phyloP scores from a whole-genome alignment of 2,329 filamentous ascomycete genomes.

The Rugonectria rugulosa region DNA sequence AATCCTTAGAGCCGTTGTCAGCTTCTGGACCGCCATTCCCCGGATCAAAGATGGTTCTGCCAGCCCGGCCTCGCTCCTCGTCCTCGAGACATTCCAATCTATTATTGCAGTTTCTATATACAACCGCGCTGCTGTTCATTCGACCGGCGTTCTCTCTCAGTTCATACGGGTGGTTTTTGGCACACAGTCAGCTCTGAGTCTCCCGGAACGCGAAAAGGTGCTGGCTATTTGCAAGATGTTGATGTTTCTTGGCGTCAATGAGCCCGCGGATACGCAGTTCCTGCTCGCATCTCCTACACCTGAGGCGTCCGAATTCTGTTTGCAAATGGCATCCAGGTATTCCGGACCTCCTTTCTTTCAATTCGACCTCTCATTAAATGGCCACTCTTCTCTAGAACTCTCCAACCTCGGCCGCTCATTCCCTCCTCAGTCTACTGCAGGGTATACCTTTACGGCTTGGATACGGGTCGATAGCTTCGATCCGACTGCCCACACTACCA shows the following conservation, averaged over 20 bases:
- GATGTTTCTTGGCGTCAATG: conserved; percentile 78
- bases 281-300: conserved; percentile 65
- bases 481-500: conserved; percentile 83
- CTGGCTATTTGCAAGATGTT: conserved; percentile 73
- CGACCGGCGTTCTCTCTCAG: conserved; percentile 72
- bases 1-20: conserved; percentile 67
- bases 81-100: conserved; percentile 69
- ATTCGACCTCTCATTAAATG: conserved; percentile 88
- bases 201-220: conserved; percentile 65
- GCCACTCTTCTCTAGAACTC: conserved; percentile 89
- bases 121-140: conserved; percentile 76
- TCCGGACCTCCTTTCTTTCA: conserved; percentile 86
- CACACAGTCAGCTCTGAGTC: conserved; percentile 56
- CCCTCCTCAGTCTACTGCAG: conserved; percentile 78
- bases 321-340: conserved; percentile 77
- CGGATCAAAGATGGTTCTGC: conserved; percentile 52
- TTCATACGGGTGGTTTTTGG: conserved; percentile 70
- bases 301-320: conserved; percentile 70
- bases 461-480: conserved; percentile 89
- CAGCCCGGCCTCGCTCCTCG: conserved; percentile 66
- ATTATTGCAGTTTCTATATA: conserved; percentile 68
- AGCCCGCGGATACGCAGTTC: conserved; percentile 82
- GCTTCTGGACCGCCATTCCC: conserved; percentile 70
- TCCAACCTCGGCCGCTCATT: conserved; percentile 85
- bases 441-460: conserved; percentile 93